phyloP scores from a whole-genome alignment of 768 basidiomycete genomes.

The Phlebiopsis flavidoalba region DNA sequence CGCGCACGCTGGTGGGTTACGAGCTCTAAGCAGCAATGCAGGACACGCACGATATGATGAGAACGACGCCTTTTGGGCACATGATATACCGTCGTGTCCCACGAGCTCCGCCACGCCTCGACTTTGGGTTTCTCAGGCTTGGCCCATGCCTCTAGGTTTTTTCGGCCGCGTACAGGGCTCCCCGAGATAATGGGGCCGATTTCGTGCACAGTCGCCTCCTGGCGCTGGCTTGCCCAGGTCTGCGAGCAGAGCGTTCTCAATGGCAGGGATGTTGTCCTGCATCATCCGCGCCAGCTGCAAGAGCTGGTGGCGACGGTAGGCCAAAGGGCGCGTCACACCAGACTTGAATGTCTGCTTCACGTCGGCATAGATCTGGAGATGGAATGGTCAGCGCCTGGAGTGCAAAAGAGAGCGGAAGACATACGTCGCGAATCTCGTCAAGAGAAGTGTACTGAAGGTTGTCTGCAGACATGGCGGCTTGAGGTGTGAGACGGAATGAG shows the following conservation, averaged over 20 bases:
- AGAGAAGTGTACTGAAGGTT: conserved; percentile 10
- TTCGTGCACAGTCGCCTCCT: conserved; percentile 31
- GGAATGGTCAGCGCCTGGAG: neutral
- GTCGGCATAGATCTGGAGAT: conserved; percentile 28
- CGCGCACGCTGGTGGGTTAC: neutral
- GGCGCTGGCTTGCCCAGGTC: conserved; percentile 21
- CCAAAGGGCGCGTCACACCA: conserved; percentile 42
- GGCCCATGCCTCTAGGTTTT: conserved; percentile 57
- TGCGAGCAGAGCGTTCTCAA: conserved; percentile 38
- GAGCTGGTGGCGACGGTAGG: conserved; percentile 61
- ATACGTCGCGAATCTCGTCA: conserved; percentile 5
- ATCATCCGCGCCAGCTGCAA: conserved; percentile 54
- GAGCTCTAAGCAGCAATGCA: neutral
- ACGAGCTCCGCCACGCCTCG: conserved; percentile 39
- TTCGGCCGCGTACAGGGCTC: conserved; percentile 33
- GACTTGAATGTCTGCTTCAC: conserved; percentile 44
- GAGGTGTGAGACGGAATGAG: neutral
- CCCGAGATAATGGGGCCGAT: conserved; percentile 37
- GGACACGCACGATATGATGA: conserved; percentile 52
- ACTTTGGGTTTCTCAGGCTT: conserved; percentile 34
- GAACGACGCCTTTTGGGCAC: conserved; percentile 55
- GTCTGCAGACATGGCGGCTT: conserved; percentile 4
- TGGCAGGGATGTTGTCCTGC: conserved; percentile 50
- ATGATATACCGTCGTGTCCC: conserved; percentile 49
- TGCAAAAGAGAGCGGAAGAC: neutral